phyloP scores from a whole-genome alignment of 2,329 filamentous ascomycete species.

The Thelonectria rubi region DNA sequence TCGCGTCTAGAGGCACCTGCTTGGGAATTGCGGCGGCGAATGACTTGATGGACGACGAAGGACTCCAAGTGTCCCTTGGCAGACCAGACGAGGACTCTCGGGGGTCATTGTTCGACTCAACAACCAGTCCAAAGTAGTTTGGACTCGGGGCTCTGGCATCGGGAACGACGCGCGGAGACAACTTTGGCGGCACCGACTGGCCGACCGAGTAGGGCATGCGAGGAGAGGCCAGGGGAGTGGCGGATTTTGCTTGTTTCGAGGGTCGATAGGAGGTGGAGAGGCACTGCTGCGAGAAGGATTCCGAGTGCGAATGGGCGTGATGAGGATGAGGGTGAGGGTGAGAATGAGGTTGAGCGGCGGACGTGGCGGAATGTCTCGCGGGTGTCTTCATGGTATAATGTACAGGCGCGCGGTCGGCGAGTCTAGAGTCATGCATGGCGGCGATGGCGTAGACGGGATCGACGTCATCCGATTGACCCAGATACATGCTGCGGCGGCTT shows the following conservation, averaged over 20 bases:
- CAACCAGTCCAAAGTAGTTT: slow-evolving; percentile 85
- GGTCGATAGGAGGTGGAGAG: slow-evolving; percentile 55
- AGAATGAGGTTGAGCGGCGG: slow-evolving; percentile 44
- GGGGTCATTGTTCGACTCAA: slow-evolving; percentile 68
- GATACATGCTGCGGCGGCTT: slow-evolving; percentile 25
- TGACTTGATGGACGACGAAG: slow-evolving; percentile 74
- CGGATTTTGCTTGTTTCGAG: slow-evolving; percentile 51
- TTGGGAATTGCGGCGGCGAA: slow-evolving; percentile 75
- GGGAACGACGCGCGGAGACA: slow-evolving; percentile 52
- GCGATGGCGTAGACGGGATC: slow-evolving; percentile 34
- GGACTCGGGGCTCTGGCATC: slow-evolving; percentile 69
- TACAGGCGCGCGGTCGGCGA: slow-evolving; percentile 48
- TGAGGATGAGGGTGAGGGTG: slow-evolving; percentile 49
- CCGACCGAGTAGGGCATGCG: slow-evolving; percentile 63
- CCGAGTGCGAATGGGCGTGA: slow-evolving; percentile 53
- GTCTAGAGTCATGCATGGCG: slow-evolving; percentile 48
- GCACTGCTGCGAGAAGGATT: slow-evolving; percentile 51
- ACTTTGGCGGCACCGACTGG: slow-evolving; percentile 62
- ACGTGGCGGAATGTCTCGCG: slow-evolving; percentile 48
- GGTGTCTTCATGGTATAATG: slow-evolving; percentile 60
- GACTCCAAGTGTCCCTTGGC: slow-evolving; percentile 78
- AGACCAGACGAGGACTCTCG: slow-evolving; percentile 72
- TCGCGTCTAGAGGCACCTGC: slow-evolving; percentile 75
- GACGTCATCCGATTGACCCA: slow-evolving; percentile 38
- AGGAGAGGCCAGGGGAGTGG: slow-evolving; percentile 63